Percentiles rank a stretch among this genome's conserved stretches.
phyloP scores from a whole-genome alignment of 2,329 filamentous ascomycete species.

The Dactylella cylindrospora region DNA sequence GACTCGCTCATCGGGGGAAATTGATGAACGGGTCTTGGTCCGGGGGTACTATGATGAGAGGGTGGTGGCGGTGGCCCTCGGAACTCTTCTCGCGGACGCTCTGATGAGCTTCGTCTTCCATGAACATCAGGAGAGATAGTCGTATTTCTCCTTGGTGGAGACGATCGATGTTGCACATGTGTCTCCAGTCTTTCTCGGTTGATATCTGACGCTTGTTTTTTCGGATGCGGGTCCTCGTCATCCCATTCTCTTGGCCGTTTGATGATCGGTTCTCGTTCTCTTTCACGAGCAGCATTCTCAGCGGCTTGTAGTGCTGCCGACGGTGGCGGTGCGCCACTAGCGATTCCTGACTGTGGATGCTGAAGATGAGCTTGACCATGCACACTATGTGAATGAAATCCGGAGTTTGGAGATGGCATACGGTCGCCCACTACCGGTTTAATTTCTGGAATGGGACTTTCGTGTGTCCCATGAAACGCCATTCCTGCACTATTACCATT shows the following conservation, averaged over 20 bases:
- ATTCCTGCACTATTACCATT: slow-evolving; percentile 66
- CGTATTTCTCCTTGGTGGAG: slow-evolving; percentile 77
- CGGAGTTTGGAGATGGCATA: slow-evolving; percentile 86
- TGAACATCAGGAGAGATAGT: slow-evolving; percentile 75
- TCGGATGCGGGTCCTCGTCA: slow-evolving; percentile 66
- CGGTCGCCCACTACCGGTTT: slow-evolving; percentile 79
- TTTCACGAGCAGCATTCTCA: slow-evolving; percentile 66
- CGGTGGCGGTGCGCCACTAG: slow-evolving; percentile 67
- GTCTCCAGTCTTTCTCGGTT: slow-evolving; percentile 83
- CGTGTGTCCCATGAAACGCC: slow-evolving; percentile 43
- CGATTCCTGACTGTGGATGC: slow-evolving; percentile 70
- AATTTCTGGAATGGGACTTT: slow-evolving; percentile 78
- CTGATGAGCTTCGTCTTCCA: slow-evolving; percentile 50
- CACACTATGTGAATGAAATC: slow-evolving; percentile 65
- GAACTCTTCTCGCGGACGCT: slow-evolving; percentile 53
- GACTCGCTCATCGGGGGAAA: slow-evolving; percentile 57
- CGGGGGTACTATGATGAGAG: slow-evolving; percentile 65
- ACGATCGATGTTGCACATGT: slow-evolving; percentile 73
- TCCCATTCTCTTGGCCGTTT: slow-evolving; percentile 95
- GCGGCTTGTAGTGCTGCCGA: slow-evolving; percentile 67
- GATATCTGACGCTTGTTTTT: slow-evolving; percentile 88
- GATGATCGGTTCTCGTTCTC: slow-evolving; percentile 62
- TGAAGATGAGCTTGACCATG: slow-evolving; percentile 63
- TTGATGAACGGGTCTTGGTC: slow-evolving; percentile 54
- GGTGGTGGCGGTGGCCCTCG: slow-evolving; percentile 58